Base-by-base conservation (phyloP, 2,329 filamentous ascomycete species). In the Nannizziopsis barbatae region DNA sequence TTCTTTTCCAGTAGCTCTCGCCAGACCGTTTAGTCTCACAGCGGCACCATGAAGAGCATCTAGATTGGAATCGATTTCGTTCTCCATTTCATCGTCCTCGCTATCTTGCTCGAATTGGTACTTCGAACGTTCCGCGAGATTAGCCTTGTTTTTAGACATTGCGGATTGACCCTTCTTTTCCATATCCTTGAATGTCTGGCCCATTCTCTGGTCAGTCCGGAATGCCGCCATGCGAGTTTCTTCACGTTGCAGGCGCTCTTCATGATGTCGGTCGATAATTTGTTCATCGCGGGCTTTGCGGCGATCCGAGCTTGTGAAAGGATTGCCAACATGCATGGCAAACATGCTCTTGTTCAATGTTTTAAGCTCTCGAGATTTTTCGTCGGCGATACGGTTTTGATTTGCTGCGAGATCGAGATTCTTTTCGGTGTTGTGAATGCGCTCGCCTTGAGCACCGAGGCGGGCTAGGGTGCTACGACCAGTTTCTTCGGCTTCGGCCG, bases 331-430 rank as follows among this genome's bases (percentile, higher is more conserved):
- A 59, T 88, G 83, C 17, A 89, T 77, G 4, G 86, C 84, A 60
- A 95, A 95, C 87, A 95, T 94, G 70, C 83, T 88, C 53, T 83
- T 75, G 66, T 95, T 94, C 43, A 93, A 72, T 1, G 79, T 86
- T 70, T 90, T 90, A 33, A 95, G 71, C 61, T 95, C 87, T 42
- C 80, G 78, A 1, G 87, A 83, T 57, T 86, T 84, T 56, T 89
- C 86, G 57, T 88, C 81, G 0, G 86, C 85, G 51, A 84, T 71
- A 50, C 80, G 78, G 57, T 85, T 86, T 62, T 88, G 81, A 54
- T 82, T 83, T n/a, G 77, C 70, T 3, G 87, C 84, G 55, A 86
- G 73, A 58, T 95, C 86, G 50, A 95, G 74, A 58, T 90, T 87
- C 65, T 79, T 79, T 65, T 94, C 86, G 0, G 84, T 86, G 60